A percentile compares a stretch with the other conserved stretches of the same genome.
These are phyloP conservation scores for Cunninghamia lanceolata DNA, from an alignment of 75 land plant species.

Conservation along the genomic window DNA sequence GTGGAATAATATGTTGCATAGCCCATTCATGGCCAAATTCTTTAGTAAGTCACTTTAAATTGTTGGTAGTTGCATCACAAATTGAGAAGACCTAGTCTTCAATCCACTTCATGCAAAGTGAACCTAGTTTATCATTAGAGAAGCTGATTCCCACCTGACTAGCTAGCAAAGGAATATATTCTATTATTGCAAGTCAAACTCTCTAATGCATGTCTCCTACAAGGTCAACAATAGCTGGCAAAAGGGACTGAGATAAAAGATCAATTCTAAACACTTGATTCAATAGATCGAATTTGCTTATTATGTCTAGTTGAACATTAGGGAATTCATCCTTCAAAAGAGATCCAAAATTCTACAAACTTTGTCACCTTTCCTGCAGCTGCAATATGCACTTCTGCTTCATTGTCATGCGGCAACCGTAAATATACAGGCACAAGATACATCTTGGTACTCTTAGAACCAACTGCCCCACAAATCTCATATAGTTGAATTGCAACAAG, in stretches of 20 bases:
- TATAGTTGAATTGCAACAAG: constrained; percentile 67
- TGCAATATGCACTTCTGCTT: constrained; percentile 52
- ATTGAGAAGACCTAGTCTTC: constrained; percentile 63
- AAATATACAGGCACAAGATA: constrained; percentile 46
- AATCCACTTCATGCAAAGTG: constrained; percentile 66
- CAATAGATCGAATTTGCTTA: constrained; percentile 70
- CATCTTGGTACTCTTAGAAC: constrained; percentile 50
- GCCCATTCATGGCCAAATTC: constrained; percentile 60
- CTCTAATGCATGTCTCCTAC: constrained; percentile 63
- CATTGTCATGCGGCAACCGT: constrained; percentile 29
- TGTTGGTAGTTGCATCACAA: constrained; percentile 54
- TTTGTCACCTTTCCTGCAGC: constrained; percentile 61
- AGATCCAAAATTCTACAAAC: constrained; percentile 7
- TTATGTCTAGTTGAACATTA: constrained; percentile 55
- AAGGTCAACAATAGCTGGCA: constrained; percentile 64
- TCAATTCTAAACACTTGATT: constrained; percentile 73
- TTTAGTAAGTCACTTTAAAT: constrained; percentile 51
- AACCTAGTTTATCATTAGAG: constrained; percentile 59
- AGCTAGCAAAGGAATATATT: constrained; percentile 62
- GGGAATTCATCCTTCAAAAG: constrained; percentile 65
- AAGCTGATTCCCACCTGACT: constrained; percentile 59
- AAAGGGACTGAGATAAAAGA: constrained; percentile 52
- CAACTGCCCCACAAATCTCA: constrained; percentile 62
- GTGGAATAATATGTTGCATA: constrained; percentile 46
- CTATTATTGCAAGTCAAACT: constrained; percentile 60